Conservation (phyloP, 352 stramenopile species). For the Nothophytophthora sp. region DNA sequence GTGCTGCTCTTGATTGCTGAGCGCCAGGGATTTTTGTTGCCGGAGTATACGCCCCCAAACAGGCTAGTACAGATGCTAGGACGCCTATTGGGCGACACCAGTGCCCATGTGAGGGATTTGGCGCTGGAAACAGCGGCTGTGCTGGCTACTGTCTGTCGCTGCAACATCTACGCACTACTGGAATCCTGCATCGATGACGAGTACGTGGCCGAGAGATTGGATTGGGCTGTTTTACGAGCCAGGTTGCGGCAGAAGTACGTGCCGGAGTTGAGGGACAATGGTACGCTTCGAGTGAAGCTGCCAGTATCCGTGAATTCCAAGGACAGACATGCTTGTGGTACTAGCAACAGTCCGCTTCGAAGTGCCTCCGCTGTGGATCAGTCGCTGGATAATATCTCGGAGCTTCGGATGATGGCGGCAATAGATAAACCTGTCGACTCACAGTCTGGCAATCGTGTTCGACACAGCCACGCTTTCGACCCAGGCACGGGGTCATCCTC, state of each 20-base stretch:
- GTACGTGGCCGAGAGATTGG: conserved; percentile 47
- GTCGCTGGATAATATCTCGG: conserved; percentile 40
- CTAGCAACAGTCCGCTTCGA: conserved; percentile 1
- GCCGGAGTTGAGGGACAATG: conserved; percentile 38
- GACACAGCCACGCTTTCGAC: conserved; percentile 1
- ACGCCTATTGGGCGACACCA: conserved; percentile 51
- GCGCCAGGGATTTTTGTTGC: conserved; percentile 15
- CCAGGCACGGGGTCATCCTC: neutral
- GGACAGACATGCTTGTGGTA: neutral
- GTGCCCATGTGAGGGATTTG: conserved; percentile 36
- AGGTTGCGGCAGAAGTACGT: conserved; percentile 39
- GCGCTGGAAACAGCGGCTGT: conserved; percentile 49
- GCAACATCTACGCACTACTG: conserved; percentile 47
- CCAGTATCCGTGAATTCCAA: neutral
- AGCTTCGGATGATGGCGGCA: conserved; percentile 34
- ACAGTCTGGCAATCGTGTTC: neutral
- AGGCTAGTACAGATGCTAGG: conserved; percentile 40
- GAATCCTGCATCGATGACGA: conserved; percentile 56
- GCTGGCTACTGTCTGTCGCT: conserved; percentile 24
- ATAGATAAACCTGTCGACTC: conserved; percentile 1
- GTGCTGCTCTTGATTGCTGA: conserved; percentile 39
- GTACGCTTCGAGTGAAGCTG: conserved; percentile 19
- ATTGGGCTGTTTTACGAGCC: conserved; percentile 44
- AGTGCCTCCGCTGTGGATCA: conserved; percentile 23
- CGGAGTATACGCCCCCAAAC: conserved; percentile 29